Evolutionary conservation across 2,329 filamentous ascomycete genomes (phyloP), one percentile per base, ranked within the genome.

Genomic region (Aotearoamyces nothofagi): DNA sequence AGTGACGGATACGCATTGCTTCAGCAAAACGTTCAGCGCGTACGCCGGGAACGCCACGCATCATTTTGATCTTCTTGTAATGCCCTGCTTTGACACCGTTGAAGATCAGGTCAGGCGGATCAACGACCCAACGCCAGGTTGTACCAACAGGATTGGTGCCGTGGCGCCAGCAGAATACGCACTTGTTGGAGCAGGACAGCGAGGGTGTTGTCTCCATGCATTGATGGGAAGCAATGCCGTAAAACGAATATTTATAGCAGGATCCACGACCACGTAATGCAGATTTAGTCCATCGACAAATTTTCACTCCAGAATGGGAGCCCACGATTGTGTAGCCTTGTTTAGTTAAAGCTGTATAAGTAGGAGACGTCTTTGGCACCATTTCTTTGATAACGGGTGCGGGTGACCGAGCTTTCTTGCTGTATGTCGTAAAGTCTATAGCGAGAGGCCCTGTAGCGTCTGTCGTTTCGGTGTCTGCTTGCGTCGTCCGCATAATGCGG

Each of bases 121-220:
- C 90, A 16, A 94, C 82, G 28, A 86, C 72, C 87, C 87, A 98
- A 35, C 87, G 76, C 87, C 90, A 96, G 4, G 79, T 92, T 3
- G 90, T 96, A 26, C 86, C 86, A 0, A 96, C 90, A 0, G 87
- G 87, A 50, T 96, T 98, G 0, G 90, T 96, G 30, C 87, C 90
- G 49, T 96, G 90, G 5, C 90, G 76, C 90, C 87, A 98, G 64
- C 87, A 98, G 54, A 96, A 98, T 40, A 98, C 83, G 53, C 90
- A 96, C 53, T 98, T 96, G 60, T 96, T 96, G 37, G 79, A 90
- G 63, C 87, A 98, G 7, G 83, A 92, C 4, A 98, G 69, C 0
- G 86, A 93, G 0, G 87, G 87, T 0, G 87, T 96, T 2, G 87
- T 87, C 56, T 98, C 87, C 90, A 98, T 98, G 55, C 87, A 98